These are phyloP conservation scores for Pinus taeda DNA, from an alignment of 75 land plant species.

Conservation along the genomic window DNA sequence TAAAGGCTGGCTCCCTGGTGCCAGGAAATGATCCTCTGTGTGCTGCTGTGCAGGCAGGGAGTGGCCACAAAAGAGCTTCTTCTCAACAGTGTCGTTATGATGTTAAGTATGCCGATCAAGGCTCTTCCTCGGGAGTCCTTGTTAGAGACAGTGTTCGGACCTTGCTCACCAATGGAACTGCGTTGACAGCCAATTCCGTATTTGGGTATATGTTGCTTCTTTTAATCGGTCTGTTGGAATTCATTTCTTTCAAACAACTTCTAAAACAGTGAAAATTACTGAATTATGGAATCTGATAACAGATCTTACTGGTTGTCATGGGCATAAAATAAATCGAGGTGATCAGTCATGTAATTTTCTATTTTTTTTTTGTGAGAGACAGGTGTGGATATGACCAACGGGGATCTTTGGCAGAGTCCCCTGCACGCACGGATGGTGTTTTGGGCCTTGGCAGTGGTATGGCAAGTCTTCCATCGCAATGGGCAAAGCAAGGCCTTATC, in stretches of 20 bases:
- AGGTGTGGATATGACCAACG: constrained; percentile 91
- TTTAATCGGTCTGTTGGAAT: too few species aligned
- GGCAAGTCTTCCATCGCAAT: constrained; percentile 65
- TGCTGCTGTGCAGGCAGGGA: constrained; percentile 17
- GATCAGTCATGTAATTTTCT: background rate
- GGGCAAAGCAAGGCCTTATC: constrained; percentile 1
- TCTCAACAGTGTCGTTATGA: constrained; percentile 34
- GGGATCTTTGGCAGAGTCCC: constrained; percentile 30
- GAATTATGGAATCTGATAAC: background rate
- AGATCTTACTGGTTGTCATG: background rate
- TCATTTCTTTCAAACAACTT: background rate
- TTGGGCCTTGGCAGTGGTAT: constrained; percentile 74
- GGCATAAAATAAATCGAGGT: background rate
- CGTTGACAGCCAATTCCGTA: constrained; percentile 13
- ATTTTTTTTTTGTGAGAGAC: too few species aligned
- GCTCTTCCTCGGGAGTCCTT: constrained; percentile 29
- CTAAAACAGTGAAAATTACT: background rate
- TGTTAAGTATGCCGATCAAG: constrained; percentile 31
- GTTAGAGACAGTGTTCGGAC: constrained; percentile 18
- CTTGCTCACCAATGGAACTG: constrained; percentile 14
- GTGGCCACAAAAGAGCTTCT: too few species aligned
- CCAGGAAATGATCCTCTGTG: constrained; percentile 19
- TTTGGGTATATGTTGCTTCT: constrained; percentile 21
- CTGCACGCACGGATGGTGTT: constrained; percentile 69
- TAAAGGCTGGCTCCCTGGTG: constrained; percentile 18